A percentile compares a stretch with the other conserved stretches of the same genome.
phyloP scores from a whole-genome alignment of 768 basidiomycete species.

The Suillus placidus region DNA sequence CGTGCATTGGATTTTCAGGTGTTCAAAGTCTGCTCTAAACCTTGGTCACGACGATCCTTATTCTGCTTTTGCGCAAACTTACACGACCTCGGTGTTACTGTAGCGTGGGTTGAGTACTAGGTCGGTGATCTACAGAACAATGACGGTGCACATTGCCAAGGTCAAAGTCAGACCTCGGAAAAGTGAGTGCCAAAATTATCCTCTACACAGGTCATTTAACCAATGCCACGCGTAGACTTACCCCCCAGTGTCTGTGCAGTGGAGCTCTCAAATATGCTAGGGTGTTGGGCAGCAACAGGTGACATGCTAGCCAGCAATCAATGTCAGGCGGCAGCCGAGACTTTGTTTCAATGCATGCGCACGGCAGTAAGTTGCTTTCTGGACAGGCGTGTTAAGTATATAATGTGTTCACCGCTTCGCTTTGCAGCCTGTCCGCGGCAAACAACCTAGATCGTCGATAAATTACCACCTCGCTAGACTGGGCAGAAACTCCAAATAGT shows the following conservation, averaged over 20 bases:
- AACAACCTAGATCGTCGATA: constrained; percentile 73
- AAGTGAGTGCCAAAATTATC: constrained; percentile 44
- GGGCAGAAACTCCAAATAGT: constrained; percentile 72
- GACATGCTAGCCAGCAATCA: constrained; percentile 57
- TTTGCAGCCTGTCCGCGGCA: constrained; percentile 66
- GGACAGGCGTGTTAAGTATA: constrained; percentile 2
- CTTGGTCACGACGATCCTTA: neutral
- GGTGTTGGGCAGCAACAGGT: constrained; percentile 79
- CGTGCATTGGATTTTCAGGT: constrained; percentile 5
- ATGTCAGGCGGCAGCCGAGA: constrained; percentile 63
- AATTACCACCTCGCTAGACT: constrained; percentile 89
- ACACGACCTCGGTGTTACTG: too few relatives aligned
- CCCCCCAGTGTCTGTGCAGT: constrained; percentile 56
- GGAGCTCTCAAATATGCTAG: constrained; percentile 77
- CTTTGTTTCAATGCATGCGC: constrained; percentile 81
- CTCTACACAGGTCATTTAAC: constrained; percentile 13
- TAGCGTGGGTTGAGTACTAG: neutral
- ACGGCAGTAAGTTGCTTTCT: constrained; percentile 63
- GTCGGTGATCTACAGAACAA: constrained; percentile 14
- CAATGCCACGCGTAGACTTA: constrained; percentile 21
- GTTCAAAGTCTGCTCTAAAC: neutral
- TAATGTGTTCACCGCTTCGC: constrained; percentile 5
- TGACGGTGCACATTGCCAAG: constrained; percentile 75
- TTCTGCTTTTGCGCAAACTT: neutral
- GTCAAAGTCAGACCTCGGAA: constrained; percentile 81